These are phyloP conservation scores for Paramecium pentaurelia DNA, from an alignment of 73 alveolate genomes.

Conservation along the genomic window DNA sequence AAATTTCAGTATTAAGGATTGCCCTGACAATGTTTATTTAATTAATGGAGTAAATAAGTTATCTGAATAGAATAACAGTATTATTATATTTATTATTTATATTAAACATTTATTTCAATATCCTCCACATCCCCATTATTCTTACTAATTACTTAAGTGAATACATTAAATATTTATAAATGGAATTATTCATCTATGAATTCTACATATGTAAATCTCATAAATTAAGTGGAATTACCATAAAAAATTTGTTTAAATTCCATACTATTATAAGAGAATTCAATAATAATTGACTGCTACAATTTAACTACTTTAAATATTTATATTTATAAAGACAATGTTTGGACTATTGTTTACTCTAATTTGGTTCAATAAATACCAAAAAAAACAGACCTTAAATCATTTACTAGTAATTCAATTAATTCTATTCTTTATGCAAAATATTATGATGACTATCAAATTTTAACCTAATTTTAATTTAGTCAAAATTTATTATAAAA, in stretches of 20 bases:
- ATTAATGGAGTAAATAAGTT: no score
- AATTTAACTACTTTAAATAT: no score
- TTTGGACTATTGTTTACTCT: no score
- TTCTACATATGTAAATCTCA: background rate
- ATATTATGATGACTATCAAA: background rate
- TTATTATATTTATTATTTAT: no score
- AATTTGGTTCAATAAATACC: background rate
- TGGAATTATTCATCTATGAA: background rate
- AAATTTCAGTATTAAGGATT: background rate
- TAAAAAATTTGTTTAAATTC: background rate
- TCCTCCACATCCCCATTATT: background rate
- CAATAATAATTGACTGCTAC: background rate
- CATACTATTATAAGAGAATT: background rate
- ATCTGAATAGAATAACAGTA: background rate
- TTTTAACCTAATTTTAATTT: background rate
- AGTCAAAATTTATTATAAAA: background rate
- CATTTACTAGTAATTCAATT: background rate
- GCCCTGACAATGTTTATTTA: background rate
- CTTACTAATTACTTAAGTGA: background rate
- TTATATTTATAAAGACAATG: no score
- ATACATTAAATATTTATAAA: no score
- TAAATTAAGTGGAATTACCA: background rate
- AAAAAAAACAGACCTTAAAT: background rate
- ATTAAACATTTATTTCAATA: no score
- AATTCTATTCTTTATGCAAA: background rate